Percentiles rank a stretch among this genome's conserved stretches.
Evolutionary conservation across 306 rosid genomes (phyloP).

Genomic region (Biancaea sappan): DNA sequence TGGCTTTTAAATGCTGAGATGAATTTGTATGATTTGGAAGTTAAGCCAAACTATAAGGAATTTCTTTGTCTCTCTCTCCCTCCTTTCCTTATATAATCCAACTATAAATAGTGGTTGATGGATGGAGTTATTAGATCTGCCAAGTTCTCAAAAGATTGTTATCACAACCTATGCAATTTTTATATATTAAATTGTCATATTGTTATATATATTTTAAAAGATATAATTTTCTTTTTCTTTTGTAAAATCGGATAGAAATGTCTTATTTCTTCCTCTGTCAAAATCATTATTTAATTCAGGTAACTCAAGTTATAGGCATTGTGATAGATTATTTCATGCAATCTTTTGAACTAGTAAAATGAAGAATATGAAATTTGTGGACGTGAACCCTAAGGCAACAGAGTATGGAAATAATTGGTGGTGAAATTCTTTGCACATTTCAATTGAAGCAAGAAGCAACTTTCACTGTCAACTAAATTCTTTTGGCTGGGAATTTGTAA

Average conservation of each 20-base stretch:
- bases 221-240: neutral
- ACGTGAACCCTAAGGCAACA: neutral
- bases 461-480: neutral
- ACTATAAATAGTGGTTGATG: neutral
- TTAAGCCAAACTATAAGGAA: neutral
- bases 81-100: neutral
- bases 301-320: neutral
- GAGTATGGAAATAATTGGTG: neutral
- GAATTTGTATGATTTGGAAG: neutral
- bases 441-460: neutral
- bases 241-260: neutral
- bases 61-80: neutral
- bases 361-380: neutral
- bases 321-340: neutral
- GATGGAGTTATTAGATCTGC: neutral
- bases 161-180: neutral
- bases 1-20: neutral
- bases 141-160: neutral
- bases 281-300: constrained; percentile 5
- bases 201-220: neutral
- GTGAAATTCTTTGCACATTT: neutral
- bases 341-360: neutral
- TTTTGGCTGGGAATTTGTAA: constrained; percentile 12
- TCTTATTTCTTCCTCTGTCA: neutral
- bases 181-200: neutral